Conservation (phyloP, 2,329 filamentous ascomycete species). For the Pseudohalonectria lignicola region DNA sequence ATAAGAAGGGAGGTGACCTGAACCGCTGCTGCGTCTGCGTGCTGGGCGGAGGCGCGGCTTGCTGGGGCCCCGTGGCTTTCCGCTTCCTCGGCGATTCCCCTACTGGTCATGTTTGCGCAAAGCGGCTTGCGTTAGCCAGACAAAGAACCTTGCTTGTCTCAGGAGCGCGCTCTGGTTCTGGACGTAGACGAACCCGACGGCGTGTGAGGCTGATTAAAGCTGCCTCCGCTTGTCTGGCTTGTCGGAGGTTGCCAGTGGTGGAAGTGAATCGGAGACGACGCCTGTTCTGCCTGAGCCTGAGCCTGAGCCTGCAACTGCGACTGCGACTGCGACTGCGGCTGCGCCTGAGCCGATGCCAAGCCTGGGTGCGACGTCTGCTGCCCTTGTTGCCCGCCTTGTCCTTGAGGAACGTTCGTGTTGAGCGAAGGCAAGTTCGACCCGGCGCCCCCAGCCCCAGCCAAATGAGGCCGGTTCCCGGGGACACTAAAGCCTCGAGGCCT, state of each 20-base stretch:
- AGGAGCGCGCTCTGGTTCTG: conserved; percentile 35
- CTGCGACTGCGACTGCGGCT: background rate
- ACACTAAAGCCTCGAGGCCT: conserved; percentile 39
- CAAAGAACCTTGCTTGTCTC: conserved; percentile 9
- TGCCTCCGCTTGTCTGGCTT: conserved; percentile 43
- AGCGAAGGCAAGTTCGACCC: conserved; percentile 29
- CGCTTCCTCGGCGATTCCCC: conserved; percentile 76
- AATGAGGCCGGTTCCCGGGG: conserved; percentile 21
- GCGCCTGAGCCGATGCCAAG: conserved; percentile 41
- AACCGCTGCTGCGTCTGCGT: conserved; percentile 26
- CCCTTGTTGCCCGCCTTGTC: conserved; percentile 18
- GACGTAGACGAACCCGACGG: conserved; percentile 65
- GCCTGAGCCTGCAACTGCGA: background rate
- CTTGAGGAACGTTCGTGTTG: conserved; percentile 31
- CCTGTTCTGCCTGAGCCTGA: conserved; percentile 40
- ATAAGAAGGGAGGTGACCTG: conserved; percentile 44
- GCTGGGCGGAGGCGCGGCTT: conserved; percentile 32
- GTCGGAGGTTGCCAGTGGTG: conserved; percentile 85
- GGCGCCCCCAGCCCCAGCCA: conserved; percentile 26
- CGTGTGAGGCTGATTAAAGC: conserved; percentile 57
- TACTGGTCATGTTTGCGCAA: conserved; percentile 38
- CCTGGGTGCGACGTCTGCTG: conserved; percentile 31
- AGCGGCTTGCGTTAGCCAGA: conserved; percentile 22
- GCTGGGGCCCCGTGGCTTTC: conserved; percentile 54
- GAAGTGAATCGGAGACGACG: conserved; percentile 73